These are phyloP conservation scores for Sporormia fimetaria DNA, from an alignment of 495 filamentous ascomycete genomes.

Conservation along the genomic window DNA sequence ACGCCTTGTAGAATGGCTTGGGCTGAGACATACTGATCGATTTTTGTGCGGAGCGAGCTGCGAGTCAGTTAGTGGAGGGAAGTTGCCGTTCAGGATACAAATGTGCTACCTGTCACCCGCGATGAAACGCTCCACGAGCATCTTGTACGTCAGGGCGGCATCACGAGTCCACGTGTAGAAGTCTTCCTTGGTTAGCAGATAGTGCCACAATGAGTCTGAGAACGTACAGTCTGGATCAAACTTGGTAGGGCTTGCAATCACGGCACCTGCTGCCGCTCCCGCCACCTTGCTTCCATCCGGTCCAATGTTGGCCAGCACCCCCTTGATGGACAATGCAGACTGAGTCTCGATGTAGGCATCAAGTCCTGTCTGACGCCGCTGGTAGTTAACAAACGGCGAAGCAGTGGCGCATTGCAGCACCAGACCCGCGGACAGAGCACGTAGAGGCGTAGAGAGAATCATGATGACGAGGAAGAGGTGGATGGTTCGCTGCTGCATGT, in stretches of 20 bases:
- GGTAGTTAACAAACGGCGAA: not conserved
- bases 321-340: not conserved
- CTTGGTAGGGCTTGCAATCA: conserved; percentile 14
- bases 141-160: conserved; percentile 51
- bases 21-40: conserved; percentile 45
- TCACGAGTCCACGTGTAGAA: conserved; percentile 66
- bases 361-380: not conserved
- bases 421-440: too few relatives aligned
- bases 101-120: conserved; percentile 40
- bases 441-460: not conserved
- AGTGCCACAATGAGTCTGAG: not conserved
- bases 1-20: conserved; percentile 52
- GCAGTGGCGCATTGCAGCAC: not conserved
- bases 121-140: conserved; percentile 47
- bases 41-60: conserved; percentile 42
- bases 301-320: conserved; percentile 20
- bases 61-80: too few relatives aligned
- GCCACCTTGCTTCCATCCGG: conserved; percentile 14
- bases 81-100: too few relatives aligned
- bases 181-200: conserved; percentile 28
- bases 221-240: conserved; percentile 18
- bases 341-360: not conserved
- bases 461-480: not conserved
- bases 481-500: too few relatives aligned
- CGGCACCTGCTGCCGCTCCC: conserved; percentile 10